Evolutionary conservation across 2,329 filamentous ascomycete genomes (phyloP).

Genomic region (Exophiala bonariae): DNA sequence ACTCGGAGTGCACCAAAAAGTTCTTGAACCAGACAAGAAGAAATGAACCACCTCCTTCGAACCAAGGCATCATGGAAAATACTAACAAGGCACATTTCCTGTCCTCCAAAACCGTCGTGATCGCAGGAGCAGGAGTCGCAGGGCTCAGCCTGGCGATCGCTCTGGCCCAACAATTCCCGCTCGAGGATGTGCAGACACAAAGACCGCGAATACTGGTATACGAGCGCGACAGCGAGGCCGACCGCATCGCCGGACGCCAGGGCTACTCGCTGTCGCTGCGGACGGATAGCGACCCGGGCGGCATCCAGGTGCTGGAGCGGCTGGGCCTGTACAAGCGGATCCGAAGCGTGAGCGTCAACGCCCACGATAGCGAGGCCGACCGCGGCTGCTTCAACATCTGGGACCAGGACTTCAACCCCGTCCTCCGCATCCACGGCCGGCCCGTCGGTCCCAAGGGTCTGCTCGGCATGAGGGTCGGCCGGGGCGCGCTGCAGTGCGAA

Average conservation of each 20-base stretch:
- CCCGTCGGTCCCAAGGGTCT: constrained; percentile 6
- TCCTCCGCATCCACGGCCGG: not conserved
- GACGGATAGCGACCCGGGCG: constrained; percentile 25
- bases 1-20: too few species aligned
- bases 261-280: constrained; percentile 32
- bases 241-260: constrained; percentile 26
- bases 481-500: constrained; percentile 21
- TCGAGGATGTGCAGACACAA: constrained; percentile 25
- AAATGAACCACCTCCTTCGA: too few species aligned
- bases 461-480: constrained; percentile 20
- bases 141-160: constrained; percentile 45
- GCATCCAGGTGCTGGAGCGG: constrained; percentile 29
- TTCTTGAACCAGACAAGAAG: too few species aligned
- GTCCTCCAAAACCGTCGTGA: constrained; percentile 40
- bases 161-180: constrained; percentile 42
- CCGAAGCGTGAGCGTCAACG: constrained; percentile 20
- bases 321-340: constrained; percentile 28
- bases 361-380: not conserved
- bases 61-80: not conserved
- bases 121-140: constrained; percentile 47
- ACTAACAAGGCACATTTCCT: constrained; percentile 2
- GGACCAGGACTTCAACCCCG: constrained; percentile 18
- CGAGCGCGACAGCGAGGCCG: constrained; percentile 42
- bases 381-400: constrained; percentile 24
- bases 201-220: constrained; percentile 42